Percentiles rank a stretch among this genome's conserved stretches.
Evolutionary conservation across 2,329 filamentous ascomycete species (phyloP).

Genomic region (Alternaria ventricosa): DNA sequence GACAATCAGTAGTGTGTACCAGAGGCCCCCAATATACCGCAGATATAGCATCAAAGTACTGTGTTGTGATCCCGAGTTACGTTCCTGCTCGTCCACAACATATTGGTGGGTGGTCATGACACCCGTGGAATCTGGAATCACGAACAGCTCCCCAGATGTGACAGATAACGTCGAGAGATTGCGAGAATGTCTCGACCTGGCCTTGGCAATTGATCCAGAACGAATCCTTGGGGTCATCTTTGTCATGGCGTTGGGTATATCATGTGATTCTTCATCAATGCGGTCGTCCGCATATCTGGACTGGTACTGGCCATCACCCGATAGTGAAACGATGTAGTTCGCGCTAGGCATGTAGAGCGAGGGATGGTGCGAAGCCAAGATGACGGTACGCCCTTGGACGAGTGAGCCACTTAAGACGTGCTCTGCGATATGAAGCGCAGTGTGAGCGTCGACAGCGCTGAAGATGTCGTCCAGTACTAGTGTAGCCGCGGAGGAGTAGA

Average conservation of each 20-base stretch:
- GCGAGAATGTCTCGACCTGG: neutral
- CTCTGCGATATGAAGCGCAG: neutral
- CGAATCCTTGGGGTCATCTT: neutral
- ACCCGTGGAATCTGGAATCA: neutral
- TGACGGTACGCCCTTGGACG: neutral
- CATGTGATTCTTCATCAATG: too few relatives aligned
- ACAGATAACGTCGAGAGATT: neutral
- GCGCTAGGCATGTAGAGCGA: neutral
- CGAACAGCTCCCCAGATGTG: neutral
- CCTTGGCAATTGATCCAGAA: neutral
- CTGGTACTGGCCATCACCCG: neutral
- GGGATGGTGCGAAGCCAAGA: neutral
- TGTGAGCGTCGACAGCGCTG: neutral
- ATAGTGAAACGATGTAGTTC: neutral
- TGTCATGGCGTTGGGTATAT: neutral
- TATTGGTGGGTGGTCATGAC: neutral
- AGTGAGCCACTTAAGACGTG: neutral
- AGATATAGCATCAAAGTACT: neutral
- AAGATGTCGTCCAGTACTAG: neutral
- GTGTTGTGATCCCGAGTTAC: neutral
- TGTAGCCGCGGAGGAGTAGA: neutral
- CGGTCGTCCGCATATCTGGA: neutral
- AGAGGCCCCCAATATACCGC: neutral
- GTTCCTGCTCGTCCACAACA: neutral
- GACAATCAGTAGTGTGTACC: neutral